Percentiles rank a stretch among this genome's conserved stretches.
Evolutionary conservation across 495 filamentous ascomycete species (phyloP).

Genomic region (Neurospora cerealis): DNA sequence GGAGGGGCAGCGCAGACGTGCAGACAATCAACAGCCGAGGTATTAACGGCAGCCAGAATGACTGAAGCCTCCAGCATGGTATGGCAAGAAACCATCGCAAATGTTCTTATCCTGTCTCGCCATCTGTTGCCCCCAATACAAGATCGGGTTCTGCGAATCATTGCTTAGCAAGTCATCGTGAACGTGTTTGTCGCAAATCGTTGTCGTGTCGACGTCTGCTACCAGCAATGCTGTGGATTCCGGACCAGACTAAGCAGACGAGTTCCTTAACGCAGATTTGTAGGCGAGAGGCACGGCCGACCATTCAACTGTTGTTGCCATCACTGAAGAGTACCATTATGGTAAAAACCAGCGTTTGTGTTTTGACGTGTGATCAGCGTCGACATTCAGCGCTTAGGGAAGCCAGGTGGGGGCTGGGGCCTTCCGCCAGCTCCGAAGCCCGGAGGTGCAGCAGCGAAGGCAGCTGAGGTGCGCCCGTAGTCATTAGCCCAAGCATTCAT

Average conservation of each 20-base stretch:
- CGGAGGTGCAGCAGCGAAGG: not conserved
- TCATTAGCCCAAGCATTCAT: constrained; percentile 9
- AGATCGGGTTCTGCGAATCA: not conserved
- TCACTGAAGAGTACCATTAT: not conserved
- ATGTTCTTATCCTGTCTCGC: not conserved
- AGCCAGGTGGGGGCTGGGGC: not conserved
- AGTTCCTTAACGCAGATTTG: not conserved
- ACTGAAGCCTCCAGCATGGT: not conserved
- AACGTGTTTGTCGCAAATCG: not conserved
- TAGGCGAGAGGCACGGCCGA: not conserved
- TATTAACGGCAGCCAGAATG: not conserved
- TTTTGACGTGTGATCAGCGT: not conserved
- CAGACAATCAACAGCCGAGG: not conserved
- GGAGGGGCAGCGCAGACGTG: not conserved
- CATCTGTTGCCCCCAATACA: not conserved
- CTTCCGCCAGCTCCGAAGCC: not conserved
- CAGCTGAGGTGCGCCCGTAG: not conserved
- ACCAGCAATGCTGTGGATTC: not conserved
- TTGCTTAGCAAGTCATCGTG: not conserved
- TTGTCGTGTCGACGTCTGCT: not conserved
- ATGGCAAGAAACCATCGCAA: not conserved
- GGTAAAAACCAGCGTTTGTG: not conserved
- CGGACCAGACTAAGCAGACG: not conserved
- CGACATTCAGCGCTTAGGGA: not conserved
- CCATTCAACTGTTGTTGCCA: not conserved